Evolutionary conservation across 169 alveolate genomes (phyloP), one percentile per base, ranked within the genome.

Genomic region (Cardiosporidium cionae): DNA sequence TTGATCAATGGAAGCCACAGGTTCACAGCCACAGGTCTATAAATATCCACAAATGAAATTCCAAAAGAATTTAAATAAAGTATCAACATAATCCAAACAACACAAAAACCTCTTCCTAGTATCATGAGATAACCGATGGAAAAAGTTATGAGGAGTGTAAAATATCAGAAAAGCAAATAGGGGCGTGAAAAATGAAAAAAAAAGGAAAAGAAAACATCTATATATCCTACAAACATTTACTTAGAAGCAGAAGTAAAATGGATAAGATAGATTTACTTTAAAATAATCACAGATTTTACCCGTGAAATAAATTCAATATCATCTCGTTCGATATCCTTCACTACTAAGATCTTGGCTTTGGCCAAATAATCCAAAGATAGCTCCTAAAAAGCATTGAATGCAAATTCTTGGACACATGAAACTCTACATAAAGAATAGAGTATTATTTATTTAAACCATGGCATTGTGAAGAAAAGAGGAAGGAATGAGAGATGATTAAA

Each of bases 281-380:
- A n/a, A 16, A n/a, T 44, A 44, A 9, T 16, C 58, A 44, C 58
- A 44, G 65, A 65, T 65, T 85, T n/a, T n/a, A n/a, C n/a, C n/a
- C 88, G 90, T 31, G 97, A 80, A 31, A 96, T 91, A 83, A 95
- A 96, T 70, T 96, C 99, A 7, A 97, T 93, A 66, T 95, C 98
- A 63, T 95, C 99, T 74, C 99, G 88, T 78, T 96, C 99, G 54
- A 97, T 92, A 84, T 97, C 99, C 76, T 91, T 91, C 28, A 97
- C 91, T 73, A 97, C 99, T 94, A 97, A 88, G 64, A 97, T 95
- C 82, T 95, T 94, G 23, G 97, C 96, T 89, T 96, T 96, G 0
- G 99, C 98, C 69, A 96, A 86, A 89, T 92, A 96, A 80, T 96
- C 99, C 22, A 96, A 91, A 52, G 98, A 90, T 52, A 97, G 87